These are phyloP conservation scores for Eutrema heterophyllum DNA, from an alignment of 345 rosid genomes.

Conservation along the genomic window DNA sequence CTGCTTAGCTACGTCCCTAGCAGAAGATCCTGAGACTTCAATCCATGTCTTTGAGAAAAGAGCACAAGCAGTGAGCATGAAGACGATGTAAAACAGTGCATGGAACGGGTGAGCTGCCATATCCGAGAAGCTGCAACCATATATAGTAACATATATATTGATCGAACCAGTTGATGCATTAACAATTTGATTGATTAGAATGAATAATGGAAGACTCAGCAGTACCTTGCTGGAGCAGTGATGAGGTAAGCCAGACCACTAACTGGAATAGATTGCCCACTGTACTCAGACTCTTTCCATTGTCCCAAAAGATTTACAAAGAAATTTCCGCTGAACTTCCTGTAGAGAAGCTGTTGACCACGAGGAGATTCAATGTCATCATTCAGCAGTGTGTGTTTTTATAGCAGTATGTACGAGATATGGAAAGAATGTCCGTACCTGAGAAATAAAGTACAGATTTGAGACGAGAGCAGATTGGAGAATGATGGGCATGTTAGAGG, in stretches of 20 bases:
- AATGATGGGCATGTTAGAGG: slow-evolving; percentile 93
- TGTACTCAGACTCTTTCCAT: slow-evolving; percentile 86
- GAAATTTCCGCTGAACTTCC: slow-evolving; percentile 77
- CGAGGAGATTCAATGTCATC: not conserved
- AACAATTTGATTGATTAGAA: not conserved
- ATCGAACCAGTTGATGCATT: not conserved
- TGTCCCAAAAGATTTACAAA: slow-evolving; percentile 74
- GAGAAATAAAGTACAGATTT: slow-evolving; percentile 80
- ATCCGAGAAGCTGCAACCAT: slow-evolving; percentile 68
- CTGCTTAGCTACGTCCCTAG: slow-evolving; percentile 82
- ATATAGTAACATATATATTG: not conserved
- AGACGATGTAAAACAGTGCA: slow-evolving; percentile 72
- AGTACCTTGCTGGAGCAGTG: slow-evolving; percentile 78
- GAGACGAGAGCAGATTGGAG: slow-evolving; percentile 82
- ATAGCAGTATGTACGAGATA: not conserved
- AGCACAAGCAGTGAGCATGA: slow-evolving; percentile 82
- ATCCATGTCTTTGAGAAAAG: slow-evolving; percentile 91
- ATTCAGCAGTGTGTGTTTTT: not conserved
- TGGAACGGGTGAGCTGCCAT: slow-evolving; percentile 96
- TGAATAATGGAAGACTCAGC: not conserved
- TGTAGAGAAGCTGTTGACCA: slow-evolving; percentile 60
- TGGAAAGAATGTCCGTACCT: slow-evolving; percentile 38
- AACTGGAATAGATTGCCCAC: slow-evolving; percentile 73
- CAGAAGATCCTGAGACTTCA: slow-evolving; percentile 87
- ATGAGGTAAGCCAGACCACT: slow-evolving; percentile 83